These are phyloP conservation scores for Penicillium verhagenii DNA, from an alignment of 495 filamentous ascomycete species.

Conservation along the genomic window DNA sequence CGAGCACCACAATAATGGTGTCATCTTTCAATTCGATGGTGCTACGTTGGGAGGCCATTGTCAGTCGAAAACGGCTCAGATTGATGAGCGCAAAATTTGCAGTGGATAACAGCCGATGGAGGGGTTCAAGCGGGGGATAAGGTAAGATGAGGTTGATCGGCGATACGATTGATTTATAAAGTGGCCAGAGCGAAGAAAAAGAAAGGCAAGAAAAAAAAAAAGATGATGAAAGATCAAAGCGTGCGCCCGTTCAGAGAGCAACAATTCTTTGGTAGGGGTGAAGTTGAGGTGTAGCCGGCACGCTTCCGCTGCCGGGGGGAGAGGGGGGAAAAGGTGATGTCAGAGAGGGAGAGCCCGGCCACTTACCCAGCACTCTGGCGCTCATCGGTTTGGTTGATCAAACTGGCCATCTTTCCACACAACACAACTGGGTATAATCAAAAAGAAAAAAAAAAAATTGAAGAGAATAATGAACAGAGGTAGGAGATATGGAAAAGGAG, in stretches of 20 bases:
- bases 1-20: conserved; percentile 95
- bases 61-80: conserved; percentile 14
- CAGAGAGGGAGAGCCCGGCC: conserved; percentile 30
- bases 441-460: conserved; percentile 13
- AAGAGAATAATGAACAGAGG: conserved; percentile 5
- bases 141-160: background rate
- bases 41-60: conserved; percentile 46
- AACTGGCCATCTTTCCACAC: conserved; percentile 56
- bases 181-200: background rate
- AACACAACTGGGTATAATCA: conserved; percentile 16
- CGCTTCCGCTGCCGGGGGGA: conserved; percentile 21
- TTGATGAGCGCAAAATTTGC: conserved; percentile 20
- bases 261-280: conserved; percentile 6
- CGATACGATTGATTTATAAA: background rate
- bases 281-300: conserved; percentile 19
- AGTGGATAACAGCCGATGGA: conserved; percentile 12
- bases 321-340: conserved; percentile 47
- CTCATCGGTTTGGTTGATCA: conserved; percentile 60
- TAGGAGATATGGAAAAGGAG: conserved; percentile 14
- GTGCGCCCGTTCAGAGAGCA: background rate
- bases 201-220: background rate
- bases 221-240: background rate
- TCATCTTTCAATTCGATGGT: conserved; percentile 96
- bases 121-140: conserved; percentile 16
- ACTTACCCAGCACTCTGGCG: conserved; percentile 66